Evolutionary conservation across 1,139 yeast genomes (phyloP), one percentile per base, ranked within the genome.

Genomic region (Magnusiomyces clavatus): DNA sequence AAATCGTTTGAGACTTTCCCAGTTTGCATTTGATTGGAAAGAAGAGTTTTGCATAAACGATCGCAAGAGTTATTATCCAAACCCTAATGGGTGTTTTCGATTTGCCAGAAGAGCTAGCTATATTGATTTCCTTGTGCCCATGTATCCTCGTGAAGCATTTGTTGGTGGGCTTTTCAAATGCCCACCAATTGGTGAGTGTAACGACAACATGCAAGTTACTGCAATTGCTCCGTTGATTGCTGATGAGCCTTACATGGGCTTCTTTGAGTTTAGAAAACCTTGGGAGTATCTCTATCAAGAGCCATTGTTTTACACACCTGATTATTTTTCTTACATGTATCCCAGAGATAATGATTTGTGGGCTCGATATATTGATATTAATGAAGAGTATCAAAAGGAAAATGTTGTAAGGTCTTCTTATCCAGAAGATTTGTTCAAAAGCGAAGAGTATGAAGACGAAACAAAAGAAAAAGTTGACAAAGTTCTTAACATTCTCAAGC

Each of bases 261-360:
- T 61, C 56, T 51, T 50, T 39, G 50, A 50, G 19, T 17, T 52
- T 35, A 52, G 50, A 35, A 41, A 47, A n/a, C 54, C 53, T 2
- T 37, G 48, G 46, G 42, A 36, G 56, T 54, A 51, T 40, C 37
- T 47, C 14, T 34, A 46, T 20, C 43, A 55, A 13, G 51, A 59
- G 2, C 67, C 67, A 2, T 35, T 61, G 8, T 53, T 61, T 16
- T 64, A 62, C 51, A 60, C 67, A 1, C 66, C 67, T 1, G 66
- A 63, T 47, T 48, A 53, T 11, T 51, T 54, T 29, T 56, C 60
- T 10, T 46, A 53, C 19, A 55, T 57, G 49, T 61, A 61, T 48
- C 64, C 64, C 13, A 37, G 59, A 2, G n/a, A 46, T 1, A 34
- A 49, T 13, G 60, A 57, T 47, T 51, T 57, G 13, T 61, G 64